These are phyloP conservation scores for Eucalyptus fibrosa DNA, from an alignment of 345 rosid species.

Conservation along the genomic window DNA sequence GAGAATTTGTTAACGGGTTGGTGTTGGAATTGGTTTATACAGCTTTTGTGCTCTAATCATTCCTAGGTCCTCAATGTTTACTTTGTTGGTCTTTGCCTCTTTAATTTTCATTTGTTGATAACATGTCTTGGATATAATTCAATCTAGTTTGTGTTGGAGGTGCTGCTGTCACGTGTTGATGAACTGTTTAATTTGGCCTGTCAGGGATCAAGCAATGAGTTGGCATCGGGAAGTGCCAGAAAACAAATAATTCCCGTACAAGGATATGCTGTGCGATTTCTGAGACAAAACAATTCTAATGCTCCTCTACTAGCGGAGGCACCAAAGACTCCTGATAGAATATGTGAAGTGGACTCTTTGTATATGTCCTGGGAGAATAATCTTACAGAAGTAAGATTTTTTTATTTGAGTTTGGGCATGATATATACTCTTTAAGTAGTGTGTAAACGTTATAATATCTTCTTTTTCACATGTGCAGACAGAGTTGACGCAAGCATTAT, in stretches of 20 bases:
- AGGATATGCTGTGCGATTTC: slow-evolving; percentile 77
- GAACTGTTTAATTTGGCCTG: neutral
- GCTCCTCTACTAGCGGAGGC: slow-evolving; percentile 46
- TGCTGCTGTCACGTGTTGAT: neutral
- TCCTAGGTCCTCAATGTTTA: neutral
- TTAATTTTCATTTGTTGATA: neutral
- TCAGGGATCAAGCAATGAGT: slow-evolving; percentile 44
- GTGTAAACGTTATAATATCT: neutral
- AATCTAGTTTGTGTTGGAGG: neutral
- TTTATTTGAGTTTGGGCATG: neutral
- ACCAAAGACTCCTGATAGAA: slow-evolving; percentile 45
- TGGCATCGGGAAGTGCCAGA: slow-evolving; percentile 18
- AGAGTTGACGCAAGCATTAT: neutral
- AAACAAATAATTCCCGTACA: slow-evolving; percentile 21
- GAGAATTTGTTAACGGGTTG: neutral
- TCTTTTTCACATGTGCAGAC: neutral
- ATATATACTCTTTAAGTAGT: neutral
- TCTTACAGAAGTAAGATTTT: slow-evolving; percentile 64
- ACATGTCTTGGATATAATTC: neutral
- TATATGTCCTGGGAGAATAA: slow-evolving; percentile 59
- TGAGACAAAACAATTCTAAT: slow-evolving; percentile 39
- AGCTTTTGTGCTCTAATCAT: neutral
- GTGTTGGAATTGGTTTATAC: neutral
- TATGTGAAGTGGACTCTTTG: slow-evolving; percentile 36
- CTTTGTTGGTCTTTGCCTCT: neutral